Conservation (phyloP, 805 yeast species). For the Komagataella mondaviorum region DNA sequence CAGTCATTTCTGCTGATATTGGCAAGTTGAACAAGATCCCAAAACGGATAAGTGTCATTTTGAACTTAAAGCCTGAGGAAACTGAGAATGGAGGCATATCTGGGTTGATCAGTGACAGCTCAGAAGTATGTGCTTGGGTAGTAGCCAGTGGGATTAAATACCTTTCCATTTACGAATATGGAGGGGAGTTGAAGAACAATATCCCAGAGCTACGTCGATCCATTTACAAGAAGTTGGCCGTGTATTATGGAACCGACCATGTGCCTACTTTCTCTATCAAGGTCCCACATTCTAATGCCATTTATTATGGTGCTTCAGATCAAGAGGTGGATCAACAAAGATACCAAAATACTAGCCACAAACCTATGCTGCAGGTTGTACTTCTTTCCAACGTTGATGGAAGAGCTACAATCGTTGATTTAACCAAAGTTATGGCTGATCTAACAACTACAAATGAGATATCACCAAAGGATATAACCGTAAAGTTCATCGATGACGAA, state of each 20-base stretch:
- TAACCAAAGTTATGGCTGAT: conserved; percentile 77
- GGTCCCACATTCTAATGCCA: conserved; percentile 53
- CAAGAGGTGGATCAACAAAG: conserved; percentile 16
- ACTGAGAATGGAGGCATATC: conserved; percentile 85
- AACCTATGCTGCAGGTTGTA: conserved; percentile 45
- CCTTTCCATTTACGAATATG: conserved; percentile 66
- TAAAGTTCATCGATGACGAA: conserved; percentile 65
- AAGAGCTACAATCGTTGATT: conserved; percentile 75
- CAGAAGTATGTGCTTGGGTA: conserved; percentile 79
- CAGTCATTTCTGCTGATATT: conserved; percentile 75
- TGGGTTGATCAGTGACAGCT: conserved; percentile 63
- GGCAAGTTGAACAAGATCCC: conserved; percentile 66
- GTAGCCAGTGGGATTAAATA: conserved; percentile 73
- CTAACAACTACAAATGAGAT: conserved; percentile 51
- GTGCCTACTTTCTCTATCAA: conserved; percentile 50
- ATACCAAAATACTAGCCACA: conserved; percentile 10
- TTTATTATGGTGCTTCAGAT: conserved; percentile 26
- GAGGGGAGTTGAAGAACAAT: conserved; percentile 48
- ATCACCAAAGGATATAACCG: conserved; percentile 51
- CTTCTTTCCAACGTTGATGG: conserved; percentile 74
- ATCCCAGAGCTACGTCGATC: conserved; percentile 43
- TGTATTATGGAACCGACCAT: conserved; percentile 61
- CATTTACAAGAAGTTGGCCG: conserved; percentile 42
- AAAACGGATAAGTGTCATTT: conserved; percentile 57
- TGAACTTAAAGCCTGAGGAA: conserved; percentile 59